Evolutionary conservation across 495 filamentous ascomycete species (phyloP).

Genomic region (Pseudotulostoma volvatum): DNA sequence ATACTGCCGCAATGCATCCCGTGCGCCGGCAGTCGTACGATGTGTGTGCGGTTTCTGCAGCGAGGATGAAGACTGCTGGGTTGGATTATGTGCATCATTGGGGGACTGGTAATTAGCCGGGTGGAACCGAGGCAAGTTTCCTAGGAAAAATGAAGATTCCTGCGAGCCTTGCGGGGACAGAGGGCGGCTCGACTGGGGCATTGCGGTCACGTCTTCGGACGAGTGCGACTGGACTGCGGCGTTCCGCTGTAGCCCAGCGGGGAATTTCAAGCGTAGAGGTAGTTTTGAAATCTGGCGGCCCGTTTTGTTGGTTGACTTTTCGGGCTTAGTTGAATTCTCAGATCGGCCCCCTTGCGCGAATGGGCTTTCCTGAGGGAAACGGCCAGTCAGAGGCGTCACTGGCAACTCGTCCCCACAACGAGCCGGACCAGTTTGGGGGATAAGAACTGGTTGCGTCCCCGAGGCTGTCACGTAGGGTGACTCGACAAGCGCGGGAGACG

Average conservation of each 20-base stretch:
- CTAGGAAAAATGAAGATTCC: slow-evolving; percentile 22
- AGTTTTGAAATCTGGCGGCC: slow-evolving; percentile 5
- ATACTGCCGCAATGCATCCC: slow-evolving; percentile 25
- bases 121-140: slow-evolving; percentile 31
- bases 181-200: slow-evolving; percentile 19
- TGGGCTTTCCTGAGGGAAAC: slow-evolving; percentile 24
- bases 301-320: slow-evolving; percentile 10
- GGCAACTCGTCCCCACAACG: slow-evolving; percentile 23
- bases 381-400: slow-evolving; percentile 28
- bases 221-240: slow-evolving; percentile 11
- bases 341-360: slow-evolving; percentile 21
- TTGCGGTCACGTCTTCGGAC: slow-evolving; percentile 20
- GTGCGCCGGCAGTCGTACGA: slow-evolving; percentile 19
- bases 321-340: slow-evolving; percentile 1
- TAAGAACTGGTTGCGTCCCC: slow-evolving; percentile 26
- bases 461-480: slow-evolving; percentile 11
- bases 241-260: not conserved
- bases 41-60: slow-evolving; percentile 9
- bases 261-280: not conserved
- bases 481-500: slow-evolving; percentile 10
- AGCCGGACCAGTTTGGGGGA: slow-evolving; percentile 16
- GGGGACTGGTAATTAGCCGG: slow-evolving; percentile 29
- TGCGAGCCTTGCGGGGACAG: slow-evolving; percentile 21
- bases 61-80: slow-evolving; percentile 1
- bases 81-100: slow-evolving; percentile 9